A percentile compares a stretch with the other conserved stretches of the same genome.
These are phyloP conservation scores for Fraxinus excelsior DNA, from an alignment of 257 asterid genomes.

Conservation along the genomic window DNA sequence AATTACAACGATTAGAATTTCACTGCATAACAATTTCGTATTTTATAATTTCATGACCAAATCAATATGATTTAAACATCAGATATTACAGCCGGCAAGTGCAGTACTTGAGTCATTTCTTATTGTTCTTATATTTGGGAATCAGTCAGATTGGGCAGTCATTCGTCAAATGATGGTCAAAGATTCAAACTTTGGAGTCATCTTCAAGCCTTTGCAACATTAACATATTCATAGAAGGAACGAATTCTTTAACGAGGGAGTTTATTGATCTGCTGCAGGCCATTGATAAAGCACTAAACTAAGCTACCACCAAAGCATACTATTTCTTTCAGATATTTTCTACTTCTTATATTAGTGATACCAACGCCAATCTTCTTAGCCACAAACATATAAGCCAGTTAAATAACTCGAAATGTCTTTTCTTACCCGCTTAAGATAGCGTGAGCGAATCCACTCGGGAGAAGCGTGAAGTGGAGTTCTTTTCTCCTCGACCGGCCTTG, in stretches of 20 bases:
- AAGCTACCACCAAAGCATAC: background rate
- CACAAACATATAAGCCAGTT: background rate
- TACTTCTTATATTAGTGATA: background rate
- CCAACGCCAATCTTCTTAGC: background rate
- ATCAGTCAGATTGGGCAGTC: background rate
- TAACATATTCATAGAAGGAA: background rate
- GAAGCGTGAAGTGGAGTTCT: constrained; percentile 40
- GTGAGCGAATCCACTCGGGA: constrained; percentile 52
- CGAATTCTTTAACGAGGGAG: no score
- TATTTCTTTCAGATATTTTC: background rate
- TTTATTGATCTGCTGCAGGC: background rate
- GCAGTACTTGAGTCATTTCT: background rate
- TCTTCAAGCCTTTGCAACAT: background rate
- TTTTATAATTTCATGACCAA: background rate
- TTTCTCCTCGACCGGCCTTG: constrained; percentile 44
- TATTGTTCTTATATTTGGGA: background rate
- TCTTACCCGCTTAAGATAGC: constrained; percentile 35
- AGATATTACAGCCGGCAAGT: background rate
- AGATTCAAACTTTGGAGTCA: constrained; percentile 8
- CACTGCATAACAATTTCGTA: no score
- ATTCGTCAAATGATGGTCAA: constrained; percentile 13
- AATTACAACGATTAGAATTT: background rate
- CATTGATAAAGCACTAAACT: background rate
- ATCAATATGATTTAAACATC: background rate
- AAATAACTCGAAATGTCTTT: background rate